Evolutionary conservation across 1,139 yeast species (phyloP), one percentile per base, ranked within the genome.

Genomic region (Kazachstania sp.): DNA sequence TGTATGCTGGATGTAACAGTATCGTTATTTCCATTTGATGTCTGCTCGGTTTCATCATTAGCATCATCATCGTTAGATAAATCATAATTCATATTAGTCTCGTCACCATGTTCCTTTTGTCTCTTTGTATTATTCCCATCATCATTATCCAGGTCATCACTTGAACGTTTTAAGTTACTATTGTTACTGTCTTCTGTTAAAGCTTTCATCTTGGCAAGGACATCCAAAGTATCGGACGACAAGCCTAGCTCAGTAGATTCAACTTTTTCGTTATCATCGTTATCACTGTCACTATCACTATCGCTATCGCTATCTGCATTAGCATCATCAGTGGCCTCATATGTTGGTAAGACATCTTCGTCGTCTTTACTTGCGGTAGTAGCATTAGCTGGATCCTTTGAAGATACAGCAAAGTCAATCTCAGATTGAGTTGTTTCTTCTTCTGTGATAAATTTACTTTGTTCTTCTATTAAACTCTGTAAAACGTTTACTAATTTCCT

Each of bases 1-100:
- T 63, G 67, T 37, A 63, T 63, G 47, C 57, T 63, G 3, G 66
- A 61, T 2, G 65, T 60, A 9, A 62, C 60, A 9, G 53, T 48
- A 16, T 53, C 43, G 19, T 53, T 45, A 15, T 52, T 51, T 15
- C 48, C 53, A 15, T 30, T 16, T 31, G 36, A 16, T 12, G 19
- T 37, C 18, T 40, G 31, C n/a, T 16, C 43, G 4, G 31, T 36
- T n/a, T 8, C 18, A 4, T 4, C 37, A 8, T 19, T 4, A 31
- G 2, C 13, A 19, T 40, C 37, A 12, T 23, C 28, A 7, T 23
- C 28, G 8, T 23, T 23, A 23, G 28, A 23, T 23, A 7, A 9
- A 23, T 23, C 28, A 9, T 23, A 23, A 23, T 7, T 23, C 28
- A 23, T 23, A 23, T 9, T 9, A 9, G 28, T 23, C 8, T 23